Percentiles rank a stretch among this genome's conserved stretches.
phyloP scores from a whole-genome alignment of 768 basidiomycete species.

The Hypsizygus marmoreus region DNA sequence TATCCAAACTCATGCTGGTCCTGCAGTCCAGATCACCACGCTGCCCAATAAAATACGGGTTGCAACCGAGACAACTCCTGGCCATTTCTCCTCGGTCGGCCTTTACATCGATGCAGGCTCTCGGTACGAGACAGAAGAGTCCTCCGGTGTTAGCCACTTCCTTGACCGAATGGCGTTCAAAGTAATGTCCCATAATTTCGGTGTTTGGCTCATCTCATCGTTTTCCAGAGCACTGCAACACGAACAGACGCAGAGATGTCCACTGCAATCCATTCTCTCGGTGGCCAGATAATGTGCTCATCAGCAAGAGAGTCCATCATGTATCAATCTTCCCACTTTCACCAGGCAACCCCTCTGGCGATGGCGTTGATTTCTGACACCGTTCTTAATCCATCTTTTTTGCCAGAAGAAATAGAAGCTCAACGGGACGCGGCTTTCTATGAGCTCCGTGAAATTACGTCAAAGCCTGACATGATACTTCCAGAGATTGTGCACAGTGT shows the following conservation, averaged over 20 bases:
- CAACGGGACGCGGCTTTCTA: slow-evolving; percentile 89
- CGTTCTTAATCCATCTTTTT: slow-evolving; percentile 74
- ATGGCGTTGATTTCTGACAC: slow-evolving; percentile 92
- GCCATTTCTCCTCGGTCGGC: slow-evolving; percentile 93
- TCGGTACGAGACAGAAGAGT: slow-evolving; percentile 76
- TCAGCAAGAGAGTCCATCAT: slow-evolving; percentile 93
- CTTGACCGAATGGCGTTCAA: slow-evolving; percentile 97
- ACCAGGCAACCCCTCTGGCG: slow-evolving; percentile 77
- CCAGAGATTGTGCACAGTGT: slow-evolving; percentile 89
- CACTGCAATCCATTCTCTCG: slow-evolving; percentile 75
- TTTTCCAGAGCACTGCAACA: slow-evolving; percentile 66
- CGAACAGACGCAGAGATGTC: slow-evolving; percentile 81
- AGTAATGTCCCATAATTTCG: slow-evolving; percentile 40
- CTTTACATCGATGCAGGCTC: slow-evolving; percentile 94
- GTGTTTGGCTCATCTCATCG: slow-evolving; percentile 5
- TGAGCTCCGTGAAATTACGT: slow-evolving; percentile 83
- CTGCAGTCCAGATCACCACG: slow-evolving; percentile 69
- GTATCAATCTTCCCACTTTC: slow-evolving; percentile 97
- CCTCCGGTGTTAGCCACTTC: slow-evolving; percentile 87
- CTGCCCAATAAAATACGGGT: slow-evolving; percentile 91
- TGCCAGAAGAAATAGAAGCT: slow-evolving; percentile 74
- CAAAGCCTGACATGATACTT: slow-evolving; percentile 91
- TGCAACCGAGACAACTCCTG: slow-evolving; percentile 87
- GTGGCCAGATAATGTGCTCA: slow-evolving; percentile 90
- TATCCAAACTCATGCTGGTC: slow-evolving; percentile 20